Evolutionary conservation across 129 eudicot genomes (phyloP).

Genomic region (Lonicera japonica): DNA sequence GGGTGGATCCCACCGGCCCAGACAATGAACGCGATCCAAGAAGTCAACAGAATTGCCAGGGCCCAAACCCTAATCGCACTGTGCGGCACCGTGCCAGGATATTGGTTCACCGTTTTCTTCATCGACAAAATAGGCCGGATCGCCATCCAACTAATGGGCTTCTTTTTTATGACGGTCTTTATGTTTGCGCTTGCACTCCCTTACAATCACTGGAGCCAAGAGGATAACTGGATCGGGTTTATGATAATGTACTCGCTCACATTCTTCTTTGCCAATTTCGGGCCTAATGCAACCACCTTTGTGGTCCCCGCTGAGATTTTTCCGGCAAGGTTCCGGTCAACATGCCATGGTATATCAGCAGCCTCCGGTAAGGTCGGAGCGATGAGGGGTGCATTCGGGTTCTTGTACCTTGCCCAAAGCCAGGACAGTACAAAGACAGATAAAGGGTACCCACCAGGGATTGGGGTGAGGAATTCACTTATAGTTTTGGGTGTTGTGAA

Average conservation of each 20-base stretch:
- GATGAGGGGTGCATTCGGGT: slow-evolving; percentile 65
- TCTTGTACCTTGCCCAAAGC: slow-evolving; percentile 55
- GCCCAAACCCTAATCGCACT: slow-evolving; percentile 75
- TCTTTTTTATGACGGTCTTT: slow-evolving; percentile 64
- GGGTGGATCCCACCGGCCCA: slow-evolving; percentile 61
- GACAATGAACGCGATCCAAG: slow-evolving; percentile 55
- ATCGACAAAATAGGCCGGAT: slow-evolving; percentile 59
- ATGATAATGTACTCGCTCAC: slow-evolving; percentile 63
- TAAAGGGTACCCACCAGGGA: slow-evolving; percentile 54
- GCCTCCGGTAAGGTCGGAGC: slow-evolving; percentile 80
- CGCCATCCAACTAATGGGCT: slow-evolving; percentile 65
- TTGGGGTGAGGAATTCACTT: slow-evolving; percentile 56
- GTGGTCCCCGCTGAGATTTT: slow-evolving; percentile 72
- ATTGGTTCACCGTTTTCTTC: slow-evolving; percentile 65
- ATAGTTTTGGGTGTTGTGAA: slow-evolving; percentile 55
- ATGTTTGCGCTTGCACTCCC: slow-evolving; percentile 82
- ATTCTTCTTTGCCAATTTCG: slow-evolving; percentile 69
- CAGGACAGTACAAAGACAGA: slow-evolving; percentile 44
- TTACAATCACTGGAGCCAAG: slow-evolving; percentile 59
- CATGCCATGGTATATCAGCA: slow-evolving; percentile 75
- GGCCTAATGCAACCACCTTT: slow-evolving; percentile 69
- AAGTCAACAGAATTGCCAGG: slow-evolving; percentile 48
- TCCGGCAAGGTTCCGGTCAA: slow-evolving; percentile 67
- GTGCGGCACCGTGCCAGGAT: slow-evolving; percentile 75
- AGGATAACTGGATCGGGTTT: slow-evolving; percentile 57